Conservation (phyloP, 495 filamentous ascomycete species). For the Penicillium maclennaniae region DNA sequence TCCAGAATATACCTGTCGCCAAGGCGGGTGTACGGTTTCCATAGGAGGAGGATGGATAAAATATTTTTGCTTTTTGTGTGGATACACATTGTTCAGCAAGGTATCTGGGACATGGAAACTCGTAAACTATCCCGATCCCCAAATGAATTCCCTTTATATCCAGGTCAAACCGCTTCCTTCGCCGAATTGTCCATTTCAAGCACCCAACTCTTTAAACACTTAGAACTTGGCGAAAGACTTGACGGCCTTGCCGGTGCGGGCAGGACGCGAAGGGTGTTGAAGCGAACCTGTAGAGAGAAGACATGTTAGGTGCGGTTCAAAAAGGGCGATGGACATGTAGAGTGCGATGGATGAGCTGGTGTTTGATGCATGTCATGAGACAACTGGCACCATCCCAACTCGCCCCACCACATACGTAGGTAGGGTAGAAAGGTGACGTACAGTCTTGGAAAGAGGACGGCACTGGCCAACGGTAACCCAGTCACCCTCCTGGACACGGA, state of each 20-base stretch:
- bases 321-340: background rate
- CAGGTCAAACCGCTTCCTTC: slow-evolving; percentile 45
- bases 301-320: slow-evolving; percentile 19
- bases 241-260: slow-evolving; percentile 91
- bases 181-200: slow-evolving; percentile 36
- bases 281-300: slow-evolving; percentile 68
- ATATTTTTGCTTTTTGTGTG: slow-evolving; percentile 47
- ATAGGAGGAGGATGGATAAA: slow-evolving; percentile 35
- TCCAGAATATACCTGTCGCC: slow-evolving; percentile 8
- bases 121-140: slow-evolving; percentile 48
- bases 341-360: background rate
- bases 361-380: background rate
- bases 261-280: slow-evolving; percentile 97
- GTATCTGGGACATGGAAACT: slow-evolving; percentile 48
- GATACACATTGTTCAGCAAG: slow-evolving; percentile 47
- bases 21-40: slow-evolving; percentile 29
- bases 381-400: background rate
- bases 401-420: background rate
- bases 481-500: slow-evolving; percentile 99
- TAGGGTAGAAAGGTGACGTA: slow-evolving; percentile 50
- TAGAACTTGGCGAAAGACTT: slow-evolving; percentile 99
- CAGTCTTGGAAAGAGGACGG: slow-evolving; percentile 96
- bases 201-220: slow-evolving; percentile 35
- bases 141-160: slow-evolving; percentile 42
- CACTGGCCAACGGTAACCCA: slow-evolving; percentile 99